Percentiles rank a stretch among this genome's conserved stretches.
These are phyloP conservation scores for Phlyctochytrium planicorne DNA, from an alignment of 192 early-diverging fungal genomes.

Conservation along the genomic window DNA sequence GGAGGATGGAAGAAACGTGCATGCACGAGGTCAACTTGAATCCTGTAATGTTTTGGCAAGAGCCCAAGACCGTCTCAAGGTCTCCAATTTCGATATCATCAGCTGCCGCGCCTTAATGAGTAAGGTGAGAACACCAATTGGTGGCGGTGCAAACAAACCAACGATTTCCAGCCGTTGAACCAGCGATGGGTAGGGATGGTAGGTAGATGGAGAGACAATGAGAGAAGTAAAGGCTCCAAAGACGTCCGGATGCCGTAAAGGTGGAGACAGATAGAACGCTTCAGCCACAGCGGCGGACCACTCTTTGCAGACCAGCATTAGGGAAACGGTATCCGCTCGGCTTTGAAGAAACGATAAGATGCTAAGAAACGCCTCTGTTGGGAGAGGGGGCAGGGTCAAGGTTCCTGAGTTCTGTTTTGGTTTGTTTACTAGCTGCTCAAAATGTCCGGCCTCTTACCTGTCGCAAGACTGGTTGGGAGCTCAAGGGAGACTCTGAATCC, in stretches of 20 bases:
- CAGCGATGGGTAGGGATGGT: slow-evolving; percentile 23
- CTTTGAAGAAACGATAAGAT: slow-evolving; percentile 5
- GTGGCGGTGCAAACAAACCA: slow-evolving; percentile 6
- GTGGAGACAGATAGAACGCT: slow-evolving; percentile 21
- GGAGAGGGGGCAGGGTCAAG: slow-evolving; percentile 1
- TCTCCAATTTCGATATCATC: slow-evolving; percentile 31
- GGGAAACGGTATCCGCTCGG: neutral
- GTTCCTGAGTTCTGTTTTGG: too few species aligned
- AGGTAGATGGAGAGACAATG: slow-evolving; percentile 2
- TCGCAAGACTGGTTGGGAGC: too few species aligned
- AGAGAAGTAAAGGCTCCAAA: slow-evolving; percentile 19
- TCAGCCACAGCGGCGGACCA: slow-evolving; percentile 15
- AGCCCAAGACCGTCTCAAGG: slow-evolving; percentile 23
- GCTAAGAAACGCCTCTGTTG: slow-evolving; percentile 9
- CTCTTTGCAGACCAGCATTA: slow-evolving; percentile 13
- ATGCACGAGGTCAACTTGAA: slow-evolving; percentile 23
- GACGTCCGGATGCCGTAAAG: slow-evolving; percentile 2
- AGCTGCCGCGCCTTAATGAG: slow-evolving; percentile 22
- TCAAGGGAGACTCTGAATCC: too few species aligned
- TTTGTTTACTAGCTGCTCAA: too few species aligned
- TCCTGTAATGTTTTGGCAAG: slow-evolving; percentile 12
- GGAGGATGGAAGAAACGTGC: slow-evolving; percentile 32
- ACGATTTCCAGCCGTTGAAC: slow-evolving; percentile 17
- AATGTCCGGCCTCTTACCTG: too few species aligned
- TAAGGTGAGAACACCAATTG: neutral